Percentiles rank a stretch among this genome's conserved stretches.
These are phyloP conservation scores for Termitomyces titanicus DNA, from an alignment of 768 basidiomycete genomes.

Conservation along the genomic window DNA sequence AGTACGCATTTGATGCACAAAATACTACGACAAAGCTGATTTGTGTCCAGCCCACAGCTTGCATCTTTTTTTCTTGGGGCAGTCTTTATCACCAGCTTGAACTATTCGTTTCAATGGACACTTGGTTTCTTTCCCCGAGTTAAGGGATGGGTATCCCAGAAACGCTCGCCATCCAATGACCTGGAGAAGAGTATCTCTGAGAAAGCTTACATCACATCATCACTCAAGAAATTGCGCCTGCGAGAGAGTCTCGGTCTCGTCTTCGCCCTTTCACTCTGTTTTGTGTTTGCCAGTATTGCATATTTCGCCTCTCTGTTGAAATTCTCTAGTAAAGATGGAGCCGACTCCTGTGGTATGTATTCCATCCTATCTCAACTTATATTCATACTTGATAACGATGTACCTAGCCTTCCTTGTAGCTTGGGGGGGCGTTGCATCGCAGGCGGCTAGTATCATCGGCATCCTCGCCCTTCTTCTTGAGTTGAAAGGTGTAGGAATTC, in stretches of 20 bases:
- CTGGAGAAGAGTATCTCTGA: constrained; percentile 7
- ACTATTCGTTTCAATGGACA: constrained; percentile 12
- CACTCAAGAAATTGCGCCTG: background rate
- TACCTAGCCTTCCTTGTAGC: constrained; percentile 12
- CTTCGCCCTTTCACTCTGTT: constrained; percentile 13
- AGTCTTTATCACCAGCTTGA: constrained; percentile 15
- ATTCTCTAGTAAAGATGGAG: constrained; percentile 1
- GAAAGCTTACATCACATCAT: constrained; percentile 3
- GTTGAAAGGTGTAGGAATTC: constrained; percentile 9
- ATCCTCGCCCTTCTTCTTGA: constrained; percentile 10
- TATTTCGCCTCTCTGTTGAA: constrained; percentile 13
- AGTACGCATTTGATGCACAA: background rate
- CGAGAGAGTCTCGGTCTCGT: constrained; percentile 8
- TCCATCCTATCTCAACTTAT: background rate
- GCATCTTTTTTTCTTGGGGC: constrained; percentile 15
- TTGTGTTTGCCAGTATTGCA: constrained; percentile 12
- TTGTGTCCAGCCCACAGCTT: constrained; percentile 9
- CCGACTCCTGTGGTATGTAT: constrained; percentile 6
- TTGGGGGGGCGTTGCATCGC: constrained; percentile 15
- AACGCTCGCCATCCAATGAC: background rate
- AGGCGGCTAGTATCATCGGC: constrained; percentile 11
- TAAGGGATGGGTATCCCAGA: constrained; percentile 2
- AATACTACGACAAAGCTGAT: background rate
- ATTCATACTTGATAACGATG: background rate
- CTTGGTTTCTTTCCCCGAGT: constrained; percentile 2